Base-by-base conservation (phyloP, 495 filamentous ascomycete species). In the Penicillium lagena region DNA sequence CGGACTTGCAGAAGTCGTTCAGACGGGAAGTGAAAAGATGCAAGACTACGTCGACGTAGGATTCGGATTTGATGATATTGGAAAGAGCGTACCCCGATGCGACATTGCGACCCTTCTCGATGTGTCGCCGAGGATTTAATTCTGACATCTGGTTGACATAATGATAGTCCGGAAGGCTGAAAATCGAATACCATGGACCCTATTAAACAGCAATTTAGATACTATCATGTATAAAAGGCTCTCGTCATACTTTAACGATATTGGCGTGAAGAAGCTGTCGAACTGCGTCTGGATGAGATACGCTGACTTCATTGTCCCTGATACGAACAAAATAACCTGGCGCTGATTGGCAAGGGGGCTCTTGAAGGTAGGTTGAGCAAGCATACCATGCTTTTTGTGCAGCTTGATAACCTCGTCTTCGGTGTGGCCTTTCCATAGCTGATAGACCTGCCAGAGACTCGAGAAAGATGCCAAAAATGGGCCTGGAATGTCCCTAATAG, bases 321-420 rank as follows among this genome's bases (percentile, higher is more conserved):
- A 76, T 71, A 7, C 75, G 70, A 42, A 78, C 64, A 43, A 76
- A 75, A 33, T 63, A 39, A 9, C 72, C 71, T 59, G 14, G 17
- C 9, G 15, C 33, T 15, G 9, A 10, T 33, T 14, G 38, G 17
- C 7, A 38, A 14, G 6, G 7, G 3, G 13, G 10, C 13, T 15
- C 3, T n/a, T 27, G 7, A 12, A 7, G 35, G 12, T 15, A 12
- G 15, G 22, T 3, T 7, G 22, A 33, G 33, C 17, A 8, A 12
- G 33, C 50, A 13, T 50, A 66, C 72, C 72, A 43, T 71, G 62
- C 45, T 68, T 68, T 36, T 64, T 50, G 45, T 74, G 71, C 12
- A 67, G 43, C n/a, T 55, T 42, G 39, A 67, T 55, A 7, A 62
- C 52, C 31, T 63, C 54, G 11, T 56, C 30, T 42, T 72, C 64